Percentiles rank a stretch among this genome's conserved stretches.
phyloP scores from a whole-genome alignment of 345 rosid species.

The Microcos paniculata region DNA sequence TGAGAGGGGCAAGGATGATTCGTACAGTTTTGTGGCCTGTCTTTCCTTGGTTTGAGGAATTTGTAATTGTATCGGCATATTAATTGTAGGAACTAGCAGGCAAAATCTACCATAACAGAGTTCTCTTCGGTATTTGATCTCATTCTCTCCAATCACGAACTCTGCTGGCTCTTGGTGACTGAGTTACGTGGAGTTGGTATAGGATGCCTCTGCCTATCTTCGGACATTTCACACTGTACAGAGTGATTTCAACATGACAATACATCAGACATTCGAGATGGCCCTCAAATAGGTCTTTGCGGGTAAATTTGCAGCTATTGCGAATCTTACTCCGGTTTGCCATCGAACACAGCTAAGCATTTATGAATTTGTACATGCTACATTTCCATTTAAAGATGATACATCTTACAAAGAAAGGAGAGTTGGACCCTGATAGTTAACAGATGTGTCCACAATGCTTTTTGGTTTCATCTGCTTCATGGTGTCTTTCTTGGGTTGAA shows the following conservation, averaged over 20 bases:
- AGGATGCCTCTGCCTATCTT: slow-evolving; percentile 8
- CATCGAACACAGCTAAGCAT: neutral
- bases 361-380: slow-evolving; percentile 11
- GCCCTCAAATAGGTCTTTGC: neutral
- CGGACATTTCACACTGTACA: slow-evolving; percentile 42
- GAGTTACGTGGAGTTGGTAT: slow-evolving; percentile 20
- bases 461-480: slow-evolving; percentile 9
- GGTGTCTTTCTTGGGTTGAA: slow-evolving; percentile 6
- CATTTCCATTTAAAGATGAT: neutral
- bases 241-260: slow-evolving; percentile 26
- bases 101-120: slow-evolving; percentile 19
- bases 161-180: slow-evolving; percentile 23
- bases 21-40: slow-evolving; percentile 27
- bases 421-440: neutral
- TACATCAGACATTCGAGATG: slow-evolving; percentile 9
- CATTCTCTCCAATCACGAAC: slow-evolving; percentile 16
- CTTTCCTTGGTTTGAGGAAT: slow-evolving; percentile 25
- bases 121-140: slow-evolving; percentile 13
- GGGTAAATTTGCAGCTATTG: neutral
- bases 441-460: neutral
- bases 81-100: slow-evolving; percentile 25
- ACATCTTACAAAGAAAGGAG: neutral
- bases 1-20: slow-evolving; percentile 9
- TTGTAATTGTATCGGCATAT: slow-evolving; percentile 36
- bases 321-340: slow-evolving; percentile 1